Evolutionary conservation across 108 stramenopile genomes (phyloP).

Genomic region (Pseudonitzschia pungens): DNA sequence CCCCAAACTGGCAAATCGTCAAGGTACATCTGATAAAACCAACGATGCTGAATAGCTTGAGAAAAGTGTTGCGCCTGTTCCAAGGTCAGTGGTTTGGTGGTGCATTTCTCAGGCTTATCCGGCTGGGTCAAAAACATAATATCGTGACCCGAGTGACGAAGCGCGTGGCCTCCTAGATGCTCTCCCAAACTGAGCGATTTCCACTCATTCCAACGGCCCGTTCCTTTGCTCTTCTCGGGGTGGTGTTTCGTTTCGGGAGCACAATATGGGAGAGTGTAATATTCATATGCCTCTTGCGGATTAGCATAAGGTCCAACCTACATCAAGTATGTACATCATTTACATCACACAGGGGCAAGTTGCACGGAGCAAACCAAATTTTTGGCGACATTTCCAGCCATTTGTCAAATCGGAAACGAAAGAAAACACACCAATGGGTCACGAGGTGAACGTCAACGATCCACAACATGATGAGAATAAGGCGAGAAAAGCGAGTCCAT

Average conservation of each 20-base stretch:
- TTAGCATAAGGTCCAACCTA: conserved; percentile 98
- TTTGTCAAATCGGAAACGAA: background rate
- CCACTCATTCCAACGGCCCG: conserved; percentile 83
- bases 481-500: background rate
- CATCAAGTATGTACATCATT: background rate
- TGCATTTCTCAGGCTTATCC: conserved; percentile 64
- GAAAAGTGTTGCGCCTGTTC: conserved; percentile 58
- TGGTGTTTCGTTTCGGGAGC: conserved; percentile 89
- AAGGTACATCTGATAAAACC: conserved; percentile 97
- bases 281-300: conserved; percentile 98
- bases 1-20: conserved; percentile 98
- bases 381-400: background rate
- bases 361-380: background rate
- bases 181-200: conserved; percentile 79
- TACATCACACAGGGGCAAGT: too few relatives aligned
- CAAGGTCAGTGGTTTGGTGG: conserved; percentile 58
- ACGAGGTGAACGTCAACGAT: background rate
- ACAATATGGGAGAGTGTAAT: conserved; percentile 97
- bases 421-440: background rate
- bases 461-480: background rate
- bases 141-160: conserved; percentile 86
- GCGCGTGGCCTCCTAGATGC: conserved; percentile 72
- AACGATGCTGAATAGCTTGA: conserved; percentile 82
- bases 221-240: conserved; percentile 55
- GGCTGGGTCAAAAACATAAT: conserved; percentile 60